These are phyloP conservation scores for Cyclocybe aegerita DNA, from an alignment of 768 basidiomycete species.

Conservation along the genomic window DNA sequence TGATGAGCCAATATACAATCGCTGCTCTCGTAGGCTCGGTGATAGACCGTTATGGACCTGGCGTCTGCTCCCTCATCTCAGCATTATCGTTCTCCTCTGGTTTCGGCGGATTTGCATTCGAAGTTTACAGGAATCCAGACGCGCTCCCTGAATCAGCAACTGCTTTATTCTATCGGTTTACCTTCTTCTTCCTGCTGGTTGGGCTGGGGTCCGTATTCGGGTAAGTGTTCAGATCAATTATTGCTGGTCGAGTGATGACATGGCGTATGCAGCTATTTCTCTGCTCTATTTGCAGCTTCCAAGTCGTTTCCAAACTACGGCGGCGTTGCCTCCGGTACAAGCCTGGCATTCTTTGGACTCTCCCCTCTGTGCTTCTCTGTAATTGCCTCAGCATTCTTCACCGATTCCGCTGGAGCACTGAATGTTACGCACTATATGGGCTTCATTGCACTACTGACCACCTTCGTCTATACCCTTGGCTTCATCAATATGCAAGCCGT, in stretches of 20 bases:
- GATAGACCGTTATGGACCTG: conserved; percentile 67
- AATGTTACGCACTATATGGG: conserved; percentile 46
- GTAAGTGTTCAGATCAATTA: conserved; percentile 39
- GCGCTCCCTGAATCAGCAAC: conserved; percentile 32
- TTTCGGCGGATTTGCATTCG: conserved; percentile 61
- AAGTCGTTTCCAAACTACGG: conserved; percentile 65
- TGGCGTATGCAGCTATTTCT: conserved; percentile 53
- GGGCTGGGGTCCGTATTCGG: conserved; percentile 73
- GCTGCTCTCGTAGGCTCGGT: conserved; percentile 68
- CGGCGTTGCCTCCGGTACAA: conserved; percentile 64
- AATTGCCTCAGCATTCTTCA: conserved; percentile 64
- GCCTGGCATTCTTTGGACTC: conserved; percentile 76
- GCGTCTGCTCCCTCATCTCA: conserved; percentile 63
- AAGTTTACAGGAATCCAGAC: conserved; percentile 48
- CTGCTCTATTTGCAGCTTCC: conserved; percentile 73
- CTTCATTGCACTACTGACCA: conserved; percentile 58
- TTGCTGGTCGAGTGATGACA: neutral
- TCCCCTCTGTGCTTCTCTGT: conserved; percentile 74
- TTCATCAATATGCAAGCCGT: conserved; percentile 38
- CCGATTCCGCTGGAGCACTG: conserved; percentile 41
- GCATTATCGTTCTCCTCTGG: conserved; percentile 57
- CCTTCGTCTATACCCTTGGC: conserved; percentile 53
- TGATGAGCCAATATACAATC: conserved; percentile 81
- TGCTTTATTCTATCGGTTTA: conserved; percentile 50
- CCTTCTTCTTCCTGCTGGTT: conserved; percentile 57